A percentile compares a stretch with the other conserved stretches of the same genome.
Evolutionary conservation across 495 filamentous ascomycete species (phyloP).

Genomic region (Lasiosphaeria ovina): DNA sequence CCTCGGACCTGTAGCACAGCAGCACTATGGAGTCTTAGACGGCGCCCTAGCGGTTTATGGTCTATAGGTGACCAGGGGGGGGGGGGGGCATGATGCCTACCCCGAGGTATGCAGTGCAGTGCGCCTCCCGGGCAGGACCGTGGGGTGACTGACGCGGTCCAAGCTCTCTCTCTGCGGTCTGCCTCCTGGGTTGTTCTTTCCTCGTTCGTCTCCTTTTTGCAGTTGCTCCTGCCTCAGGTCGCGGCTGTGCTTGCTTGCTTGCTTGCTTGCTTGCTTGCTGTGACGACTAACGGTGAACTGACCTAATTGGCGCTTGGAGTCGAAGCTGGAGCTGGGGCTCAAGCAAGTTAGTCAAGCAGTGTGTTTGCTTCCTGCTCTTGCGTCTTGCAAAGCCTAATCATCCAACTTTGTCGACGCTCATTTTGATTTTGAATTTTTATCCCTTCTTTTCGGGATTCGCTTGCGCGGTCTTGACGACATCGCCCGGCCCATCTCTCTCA

Average conservation of each 20-base stretch:
- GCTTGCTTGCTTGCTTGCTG: neutral
- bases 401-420: neutral
- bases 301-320: neutral
- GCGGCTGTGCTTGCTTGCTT: neutral
- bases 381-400: neutral
- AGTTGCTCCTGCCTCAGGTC: neutral
- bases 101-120: neutral
- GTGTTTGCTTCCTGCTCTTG: neutral
- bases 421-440: neutral
- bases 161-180: neutral
- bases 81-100: neutral
- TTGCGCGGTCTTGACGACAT: slow-evolving; percentile 27
- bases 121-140: neutral
- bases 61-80: neutral
- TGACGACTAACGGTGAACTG: no score
- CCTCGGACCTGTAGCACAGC: neutral
- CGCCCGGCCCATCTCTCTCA: slow-evolving; percentile 13
- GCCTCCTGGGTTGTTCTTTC: neutral
- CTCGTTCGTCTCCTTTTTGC: neutral
- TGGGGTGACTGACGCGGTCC: neutral
- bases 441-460: neutral
- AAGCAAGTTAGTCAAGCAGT: neutral
- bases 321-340: neutral
- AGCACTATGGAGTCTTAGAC: neutral
- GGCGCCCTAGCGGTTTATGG: no score